Conservation (phyloP, 164 flowering plant species). For the Pachysandra terminalis region DNA sequence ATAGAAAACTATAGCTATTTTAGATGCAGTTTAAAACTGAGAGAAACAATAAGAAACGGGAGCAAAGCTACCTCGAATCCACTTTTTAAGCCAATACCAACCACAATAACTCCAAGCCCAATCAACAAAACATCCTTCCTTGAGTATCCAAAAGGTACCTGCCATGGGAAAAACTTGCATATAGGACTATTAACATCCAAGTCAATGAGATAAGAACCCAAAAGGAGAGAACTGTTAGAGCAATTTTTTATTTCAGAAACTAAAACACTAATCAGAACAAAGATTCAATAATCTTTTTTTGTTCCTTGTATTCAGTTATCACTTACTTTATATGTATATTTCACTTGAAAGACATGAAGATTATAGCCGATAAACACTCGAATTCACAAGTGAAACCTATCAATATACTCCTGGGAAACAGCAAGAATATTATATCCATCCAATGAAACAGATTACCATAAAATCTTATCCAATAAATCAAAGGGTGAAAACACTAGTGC, state of each 20-base stretch:
- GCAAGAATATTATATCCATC: no score
- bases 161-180: constrained; percentile 6
- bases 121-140: constrained; percentile 89
- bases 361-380: no score
- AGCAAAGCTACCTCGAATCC: constrained; percentile 70
- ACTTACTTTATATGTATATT: neutral
- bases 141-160: constrained; percentile 82
- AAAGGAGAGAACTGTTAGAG: neutral
- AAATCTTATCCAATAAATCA: no score
- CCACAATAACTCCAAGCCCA: constrained; percentile 70
- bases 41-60: neutral
- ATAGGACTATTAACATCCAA: neutral
- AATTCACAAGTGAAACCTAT: no score
- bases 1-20: neutral
- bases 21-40: neutral
- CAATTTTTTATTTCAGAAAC: neutral
- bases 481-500: no score
- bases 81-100: constrained; percentile 70
- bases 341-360: neutral
- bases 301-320: neutral
- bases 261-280: neutral
- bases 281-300: neutral
- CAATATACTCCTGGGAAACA: no score
- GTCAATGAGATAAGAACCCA: constrained; percentile 1
- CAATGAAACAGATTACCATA: no score